Conservation (phyloP, 2,329 filamentous ascomycete species). For the Epichloe bromicola region DNA sequence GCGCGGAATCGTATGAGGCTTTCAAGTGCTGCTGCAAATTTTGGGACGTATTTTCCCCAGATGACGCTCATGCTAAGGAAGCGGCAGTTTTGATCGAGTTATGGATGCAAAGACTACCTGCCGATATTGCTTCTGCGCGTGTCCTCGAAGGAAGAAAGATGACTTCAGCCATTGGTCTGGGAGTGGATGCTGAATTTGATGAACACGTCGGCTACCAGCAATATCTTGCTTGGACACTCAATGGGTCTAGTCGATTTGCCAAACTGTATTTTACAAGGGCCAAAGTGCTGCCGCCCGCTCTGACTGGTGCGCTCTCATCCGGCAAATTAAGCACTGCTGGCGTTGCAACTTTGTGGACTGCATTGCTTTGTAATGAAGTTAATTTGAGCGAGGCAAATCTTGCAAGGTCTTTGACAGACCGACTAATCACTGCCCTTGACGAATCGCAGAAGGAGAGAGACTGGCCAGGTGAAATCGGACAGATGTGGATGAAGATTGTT, state of each 20-base stretch:
- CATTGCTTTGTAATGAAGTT: conserved; percentile 23
- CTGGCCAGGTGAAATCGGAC: conserved; percentile 18
- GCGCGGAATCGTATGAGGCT: conserved; percentile 26
- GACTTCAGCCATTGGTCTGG: conserved; percentile 7
- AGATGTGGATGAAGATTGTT: conserved; percentile 20
- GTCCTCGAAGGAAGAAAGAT: conserved; percentile 13
- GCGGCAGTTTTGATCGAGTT: conserved; percentile 19
- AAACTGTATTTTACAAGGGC: conserved; percentile 16
- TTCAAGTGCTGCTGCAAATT: conserved; percentile 26
- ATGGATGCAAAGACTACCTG: conserved; percentile 21
- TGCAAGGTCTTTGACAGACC: conserved; percentile 18
- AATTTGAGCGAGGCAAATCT: conserved; percentile 23
- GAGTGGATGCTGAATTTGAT: conserved; percentile 12
- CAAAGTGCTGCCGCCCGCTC: conserved; percentile 12
- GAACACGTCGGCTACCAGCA: conserved; percentile 16
- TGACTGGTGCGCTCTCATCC: conserved; percentile 14
- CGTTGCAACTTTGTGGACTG: conserved; percentile 16
- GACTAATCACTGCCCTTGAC: conserved; percentile 17
- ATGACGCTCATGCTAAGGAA: conserved; percentile 18
- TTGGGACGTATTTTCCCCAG: conserved; percentile 26
- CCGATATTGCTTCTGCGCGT: conserved; percentile 15
- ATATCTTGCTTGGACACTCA: conserved; percentile 23
- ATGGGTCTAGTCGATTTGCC: conserved; percentile 19
- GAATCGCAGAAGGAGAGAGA: conserved; percentile 17
- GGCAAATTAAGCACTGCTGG: conserved; percentile 8